A percentile compares a stretch with the other conserved stretches of the same genome.
phyloP scores from a whole-genome alignment of 2,329 filamentous ascomycete species.

The Fusarium coffeatum region DNA sequence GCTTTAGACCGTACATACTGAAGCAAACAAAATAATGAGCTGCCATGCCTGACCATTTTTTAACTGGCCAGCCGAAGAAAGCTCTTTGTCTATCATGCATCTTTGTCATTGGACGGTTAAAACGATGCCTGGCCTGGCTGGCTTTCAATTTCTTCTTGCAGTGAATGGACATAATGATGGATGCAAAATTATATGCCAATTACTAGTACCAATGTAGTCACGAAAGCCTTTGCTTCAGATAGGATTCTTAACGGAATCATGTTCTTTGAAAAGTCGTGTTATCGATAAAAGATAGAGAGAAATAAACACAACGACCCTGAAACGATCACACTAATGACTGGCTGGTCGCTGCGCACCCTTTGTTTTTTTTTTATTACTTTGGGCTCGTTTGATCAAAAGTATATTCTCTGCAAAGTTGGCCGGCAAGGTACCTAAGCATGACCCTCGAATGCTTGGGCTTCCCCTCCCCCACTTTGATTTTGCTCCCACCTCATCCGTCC shows the following conservation, averaged over 20 bases:
- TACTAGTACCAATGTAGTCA: background rate
- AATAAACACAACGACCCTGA: conserved; percentile 13
- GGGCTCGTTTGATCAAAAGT: conserved; percentile 27
- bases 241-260: background rate
- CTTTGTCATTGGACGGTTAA: background rate
- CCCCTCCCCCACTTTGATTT: conserved; percentile 46
- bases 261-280: background rate
- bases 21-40: conserved; percentile 7
- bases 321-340: conserved; percentile 32
- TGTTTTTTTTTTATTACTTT: conserved; percentile 34
- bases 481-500: conserved; percentile 39
- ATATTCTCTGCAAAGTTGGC: conserved; percentile 22
- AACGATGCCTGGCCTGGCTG: background rate
- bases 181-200: background rate
- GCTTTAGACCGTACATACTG: background rate
- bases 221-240: background rate
- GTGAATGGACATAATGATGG: background rate
- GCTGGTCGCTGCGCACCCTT: conserved; percentile 35
- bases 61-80: background rate
- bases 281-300: conserved; percentile 15
- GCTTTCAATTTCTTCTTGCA: background rate
- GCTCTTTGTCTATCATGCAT: conserved; percentile 5
- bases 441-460: conserved; percentile 35
- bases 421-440: conserved; percentile 15
- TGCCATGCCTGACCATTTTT: conserved; percentile 2